These are phyloP conservation scores for Goffeauzyma gilvescens DNA, from an alignment of 768 basidiomycete species.

Conservation along the genomic window DNA sequence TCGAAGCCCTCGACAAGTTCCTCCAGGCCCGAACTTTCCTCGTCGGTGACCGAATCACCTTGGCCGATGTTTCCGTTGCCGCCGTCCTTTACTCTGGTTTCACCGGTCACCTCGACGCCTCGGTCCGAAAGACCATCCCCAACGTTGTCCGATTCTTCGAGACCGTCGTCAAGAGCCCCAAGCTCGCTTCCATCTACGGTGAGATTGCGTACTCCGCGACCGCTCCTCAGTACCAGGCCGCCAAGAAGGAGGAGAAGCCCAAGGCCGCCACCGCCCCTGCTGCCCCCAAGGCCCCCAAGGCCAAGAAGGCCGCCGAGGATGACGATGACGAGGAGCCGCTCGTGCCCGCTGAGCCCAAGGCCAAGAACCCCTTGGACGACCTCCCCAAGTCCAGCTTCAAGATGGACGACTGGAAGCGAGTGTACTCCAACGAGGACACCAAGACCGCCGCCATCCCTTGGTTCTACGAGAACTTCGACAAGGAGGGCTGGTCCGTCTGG, in stretches of 20 bases:
- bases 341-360: slow-evolving; percentile 66
- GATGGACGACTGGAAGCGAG: slow-evolving; percentile 77
- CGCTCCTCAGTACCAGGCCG: slow-evolving; percentile 49
- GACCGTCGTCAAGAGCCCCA: slow-evolving; percentile 70
- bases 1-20: slow-evolving; percentile 53
- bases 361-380: slow-evolving; percentile 81
- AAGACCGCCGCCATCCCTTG: slow-evolving; percentile 78
- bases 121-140: slow-evolving; percentile 47
- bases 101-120: slow-evolving; percentile 43
- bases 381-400: slow-evolving; percentile 44
- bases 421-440: slow-evolving; percentile 97
- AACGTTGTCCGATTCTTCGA: slow-evolving; percentile 68
- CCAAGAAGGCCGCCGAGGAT: slow-evolving; percentile 25
- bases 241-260: slow-evolving; percentile 41
- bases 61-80: slow-evolving; percentile 67
- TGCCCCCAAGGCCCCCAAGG: slow-evolving; percentile 30
- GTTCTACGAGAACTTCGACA: slow-evolving; percentile 89
- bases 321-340: slow-evolving; percentile 58
- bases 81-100: slow-evolving; percentile 42
- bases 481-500: slow-evolving; percentile 75
- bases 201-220: slow-evolving; percentile 48
- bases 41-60: slow-evolving; percentile 80
- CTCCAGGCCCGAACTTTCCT: slow-evolving; percentile 68
- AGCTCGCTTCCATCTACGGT: slow-evolving; percentile 49
- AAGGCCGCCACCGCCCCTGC: slow-evolving; percentile 16